These are phyloP conservation scores for Mortierella antarctica DNA, from an alignment of 192 early-diverging fungal genomes.

Conservation along the genomic window DNA sequence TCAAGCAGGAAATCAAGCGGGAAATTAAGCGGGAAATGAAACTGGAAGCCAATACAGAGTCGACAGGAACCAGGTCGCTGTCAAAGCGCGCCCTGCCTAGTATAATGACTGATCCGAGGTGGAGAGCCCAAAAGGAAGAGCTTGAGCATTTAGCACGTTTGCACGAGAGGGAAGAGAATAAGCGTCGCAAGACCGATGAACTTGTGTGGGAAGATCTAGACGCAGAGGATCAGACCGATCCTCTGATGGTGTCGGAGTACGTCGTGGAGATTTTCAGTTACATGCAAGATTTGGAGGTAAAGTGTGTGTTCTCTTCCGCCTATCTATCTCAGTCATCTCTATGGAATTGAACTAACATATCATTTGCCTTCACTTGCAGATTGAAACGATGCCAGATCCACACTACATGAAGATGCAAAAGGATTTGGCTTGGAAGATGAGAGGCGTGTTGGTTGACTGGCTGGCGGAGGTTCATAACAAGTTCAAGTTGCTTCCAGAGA, in stretches of 20 bases:
- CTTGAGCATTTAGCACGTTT: neutral
- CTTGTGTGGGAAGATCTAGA: conserved; percentile 31
- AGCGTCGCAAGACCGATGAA: conserved; percentile 22
- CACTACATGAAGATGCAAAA: conserved; percentile 87
- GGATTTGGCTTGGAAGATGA: conserved; percentile 93
- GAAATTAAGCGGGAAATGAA: no score
- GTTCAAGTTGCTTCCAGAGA: conserved; percentile 93
- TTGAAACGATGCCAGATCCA: conserved; percentile 77
- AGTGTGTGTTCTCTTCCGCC: neutral
- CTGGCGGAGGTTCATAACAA: conserved; percentile 91
- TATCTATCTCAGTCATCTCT: neutral
- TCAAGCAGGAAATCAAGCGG: no score
- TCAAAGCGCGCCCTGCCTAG: no score
- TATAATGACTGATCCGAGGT: no score
- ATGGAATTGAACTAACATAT: neutral
- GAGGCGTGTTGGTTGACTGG: conserved; percentile 95
- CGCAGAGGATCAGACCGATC: conserved; percentile 65
- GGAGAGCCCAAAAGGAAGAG: no score
- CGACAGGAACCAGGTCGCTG: no score
- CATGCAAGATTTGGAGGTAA: conserved; percentile 79
- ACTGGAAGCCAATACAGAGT: no score
- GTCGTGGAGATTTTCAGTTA: conserved; percentile 93
- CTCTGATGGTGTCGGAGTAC: conserved; percentile 95
- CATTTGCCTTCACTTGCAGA: neutral
- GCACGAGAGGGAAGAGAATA: conserved; percentile 5